These are phyloP conservation scores for Penicillium arizonense DNA, from an alignment of 495 filamentous ascomycete genomes.

Conservation along the genomic window DNA sequence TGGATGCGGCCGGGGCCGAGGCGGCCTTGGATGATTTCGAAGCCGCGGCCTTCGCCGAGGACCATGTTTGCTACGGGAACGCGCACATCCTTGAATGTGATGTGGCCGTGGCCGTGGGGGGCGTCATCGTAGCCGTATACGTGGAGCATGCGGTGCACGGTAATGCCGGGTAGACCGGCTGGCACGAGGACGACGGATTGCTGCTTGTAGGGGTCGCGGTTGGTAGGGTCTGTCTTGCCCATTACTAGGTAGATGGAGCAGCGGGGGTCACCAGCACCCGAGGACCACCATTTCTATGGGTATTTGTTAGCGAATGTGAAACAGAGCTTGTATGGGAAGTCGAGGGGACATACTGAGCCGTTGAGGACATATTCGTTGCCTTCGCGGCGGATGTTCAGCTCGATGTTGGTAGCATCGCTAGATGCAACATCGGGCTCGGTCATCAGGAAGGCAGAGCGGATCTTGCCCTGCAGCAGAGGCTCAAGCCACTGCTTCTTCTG, in stretches of 20 bases:
- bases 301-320: not conserved
- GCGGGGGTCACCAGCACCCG: slow-evolving; percentile 84
- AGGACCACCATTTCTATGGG: slow-evolving; percentile 90
- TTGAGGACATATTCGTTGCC: slow-evolving; percentile 84
- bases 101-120: slow-evolving; percentile 88
- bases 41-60: slow-evolving; percentile 87
- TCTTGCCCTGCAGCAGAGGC: slow-evolving; percentile 80
- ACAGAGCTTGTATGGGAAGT: not conserved
- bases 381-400: slow-evolving; percentile 74
- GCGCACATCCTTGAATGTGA: slow-evolving; percentile 81
- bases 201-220: slow-evolving; percentile 75
- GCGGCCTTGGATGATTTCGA: slow-evolving; percentile 94
- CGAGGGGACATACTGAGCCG: slow-evolving; percentile 60
- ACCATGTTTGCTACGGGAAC: slow-evolving; percentile 77
- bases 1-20: slow-evolving; percentile 91
- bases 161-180: slow-evolving; percentile 70
- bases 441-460: slow-evolving; percentile 90
- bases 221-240: slow-evolving; percentile 74
- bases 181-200: slow-evolving; percentile 90
- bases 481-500: slow-evolving; percentile 86
- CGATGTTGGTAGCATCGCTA: slow-evolving; percentile 86
- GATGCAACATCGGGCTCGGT: slow-evolving; percentile 85
- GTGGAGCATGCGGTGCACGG: slow-evolving; percentile 77
- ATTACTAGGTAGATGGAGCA: slow-evolving; percentile 91
- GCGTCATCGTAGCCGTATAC: slow-evolving; percentile 96